Base-by-base conservation (phyloP, 2,329 filamentous ascomycete species). In the Alternaria postmessia region DNA sequence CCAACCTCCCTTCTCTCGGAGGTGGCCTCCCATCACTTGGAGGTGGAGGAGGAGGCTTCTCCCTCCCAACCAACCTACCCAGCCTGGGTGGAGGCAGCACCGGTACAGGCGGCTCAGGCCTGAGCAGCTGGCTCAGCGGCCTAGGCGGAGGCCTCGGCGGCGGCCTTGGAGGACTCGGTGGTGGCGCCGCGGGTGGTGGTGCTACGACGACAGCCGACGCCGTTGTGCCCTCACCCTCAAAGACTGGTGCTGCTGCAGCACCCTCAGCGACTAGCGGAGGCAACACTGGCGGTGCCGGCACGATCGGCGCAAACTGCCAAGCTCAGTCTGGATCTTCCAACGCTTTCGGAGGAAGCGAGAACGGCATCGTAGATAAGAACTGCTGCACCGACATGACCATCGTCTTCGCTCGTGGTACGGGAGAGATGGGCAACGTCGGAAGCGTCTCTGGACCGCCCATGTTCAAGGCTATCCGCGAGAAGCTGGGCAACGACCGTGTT, bases 361-460 rank as follows among this genome's bases (percentile, higher is more conserved):
- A 81, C 61, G 80, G 78, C 9, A 73, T 82, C 34, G 73, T 69
- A 8, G 66, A 77, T 41, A 77, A 79, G 59, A 71, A 61, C 20
- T 78, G 73, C 67, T 82, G 81, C 71, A 75, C 80, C 48, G 74
- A 75, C 3, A 62, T 81, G 63, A 82, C 80, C 3, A 73, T 82
- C 52, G 78, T 82, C 53, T 82, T 80, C 54, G 80, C 80, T 16
- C 79, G 80, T 30, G 80, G 80, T 18, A 81, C 79, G 2, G 70
- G 67, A 11, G 81, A 82, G 62, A 28, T 65, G 4, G 81, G 81
- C 3, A 83, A 82, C 59, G 80, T 83, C 66, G 81, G 81, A 7
- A 69, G 67, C 0, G 70, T 81, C 7, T 69, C 80, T 30, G 81
- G 81, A 1, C 81, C 80, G 2, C 73, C 76, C 3, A 74, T 77